Base-by-base conservation (phyloP, 805 yeast genomes). In the Nakazawaea molendinolei region DNA sequence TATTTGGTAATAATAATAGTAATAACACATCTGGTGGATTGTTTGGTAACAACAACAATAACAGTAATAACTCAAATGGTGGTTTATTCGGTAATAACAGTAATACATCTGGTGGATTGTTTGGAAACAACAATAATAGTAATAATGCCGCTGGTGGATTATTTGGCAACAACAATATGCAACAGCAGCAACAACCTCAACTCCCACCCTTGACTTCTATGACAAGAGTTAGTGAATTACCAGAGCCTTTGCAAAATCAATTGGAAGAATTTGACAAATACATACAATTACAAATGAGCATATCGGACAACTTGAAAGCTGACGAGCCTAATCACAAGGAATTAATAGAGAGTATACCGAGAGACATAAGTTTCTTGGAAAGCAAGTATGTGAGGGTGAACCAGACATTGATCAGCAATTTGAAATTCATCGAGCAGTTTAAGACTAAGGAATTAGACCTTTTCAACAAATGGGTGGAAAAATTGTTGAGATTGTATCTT, bases 151-250 rank as follows among this genome's bases (percentile, higher is more conserved):
- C n/a, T n/a, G n/a, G n/a, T n/a, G 52, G 53, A 8, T 38, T 50
- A 12, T 51, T 50, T 33, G 54, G 56, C 28, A 38, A 36, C 30
- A 34, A 33, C 14, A 32, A 38, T 8, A 41, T 23, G 31, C 30
- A 42, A 15, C 19, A 26, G 35, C 67, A 65, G 30, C 61, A 60
- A 28, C 67, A 65, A 18, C 57, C 58, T 8, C 76, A 63, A 39
- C 52, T 62, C 35, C 66, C 69, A 4, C 72, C 63, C 33, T 62
- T 84, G 30, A 79, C 82, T 8, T 76, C 87, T 10, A 74, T 84
- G 77, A 79, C 90, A 1, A 69, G 82, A 33, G 82, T 84, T 8
- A 75, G 76, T 7, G 90, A 82, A 41, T 60, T 84, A 26, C 89
- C 92, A 2, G 79, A 74, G n/a, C 69, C 61, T n/a, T 58, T 78